Percentiles rank a stretch among this genome's conserved stretches.
Conservation (phyloP, 2,329 filamentous ascomycete species). For the Penicillium freii region DNA sequence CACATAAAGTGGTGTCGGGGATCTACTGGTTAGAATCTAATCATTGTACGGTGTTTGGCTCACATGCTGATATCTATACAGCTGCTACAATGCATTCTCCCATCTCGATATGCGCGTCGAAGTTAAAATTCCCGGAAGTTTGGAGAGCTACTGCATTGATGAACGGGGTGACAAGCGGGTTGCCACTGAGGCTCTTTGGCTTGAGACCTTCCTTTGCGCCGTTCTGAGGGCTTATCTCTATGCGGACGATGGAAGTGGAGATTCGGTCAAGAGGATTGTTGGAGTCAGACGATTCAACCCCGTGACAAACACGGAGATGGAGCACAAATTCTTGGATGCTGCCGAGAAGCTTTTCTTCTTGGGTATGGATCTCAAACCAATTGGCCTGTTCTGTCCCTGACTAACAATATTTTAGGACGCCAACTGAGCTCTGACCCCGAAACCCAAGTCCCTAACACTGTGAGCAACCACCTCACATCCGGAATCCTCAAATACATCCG, state of each 20-base stretch:
- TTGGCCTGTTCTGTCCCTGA: neutral
- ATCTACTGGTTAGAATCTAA: conserved; percentile 72
- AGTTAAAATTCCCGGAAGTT: conserved; percentile 91
- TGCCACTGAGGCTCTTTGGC: conserved; percentile 89
- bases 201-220: conserved; percentile 95
- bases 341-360: conserved; percentile 94
- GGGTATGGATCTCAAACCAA: conserved; percentile 51
- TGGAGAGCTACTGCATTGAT: conserved; percentile 96
- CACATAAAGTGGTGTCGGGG: conserved; percentile 87
- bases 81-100: conserved; percentile 98
- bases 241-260: conserved; percentile 90
- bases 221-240: conserved; percentile 94
- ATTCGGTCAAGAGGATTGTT: conserved; percentile 93
- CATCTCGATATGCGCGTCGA: conserved; percentile 97
- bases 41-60: neutral
- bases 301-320: conserved; percentile 95
- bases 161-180: conserved; percentile 93
- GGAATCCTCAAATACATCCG: conserved; percentile 92
- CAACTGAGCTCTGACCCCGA: conserved; percentile 95
- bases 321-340: conserved; percentile 91
- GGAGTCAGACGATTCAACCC: conserved; percentile 97
- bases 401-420: conserved; percentile 62
- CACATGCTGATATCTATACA: conserved; percentile 32
- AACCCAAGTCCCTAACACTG: conserved; percentile 94
- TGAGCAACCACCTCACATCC: conserved; percentile 93